A percentile compares a stretch with the other conserved stretches of the same genome.
These are phyloP conservation scores for Boletus coccyginus DNA, from an alignment of 768 basidiomycete species.

Conservation along the genomic window DNA sequence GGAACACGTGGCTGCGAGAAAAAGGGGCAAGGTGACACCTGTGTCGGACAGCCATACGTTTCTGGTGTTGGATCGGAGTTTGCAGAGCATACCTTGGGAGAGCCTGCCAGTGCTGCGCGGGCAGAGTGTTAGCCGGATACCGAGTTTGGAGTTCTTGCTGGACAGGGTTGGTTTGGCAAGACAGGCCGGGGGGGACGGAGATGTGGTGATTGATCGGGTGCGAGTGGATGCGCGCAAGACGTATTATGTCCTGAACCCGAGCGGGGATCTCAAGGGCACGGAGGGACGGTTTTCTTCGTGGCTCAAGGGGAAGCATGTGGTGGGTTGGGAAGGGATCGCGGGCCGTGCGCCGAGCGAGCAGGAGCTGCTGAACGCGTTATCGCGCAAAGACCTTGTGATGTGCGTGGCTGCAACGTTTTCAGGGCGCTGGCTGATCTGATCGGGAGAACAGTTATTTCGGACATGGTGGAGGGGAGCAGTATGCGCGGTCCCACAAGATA, in stretches of 20 bases:
- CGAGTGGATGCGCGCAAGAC: slow-evolving; percentile 64
- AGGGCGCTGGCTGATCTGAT: background rate
- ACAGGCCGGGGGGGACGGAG: slow-evolving; percentile 29
- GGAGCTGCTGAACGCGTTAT: slow-evolving; percentile 73
- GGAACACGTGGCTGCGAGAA: slow-evolving; percentile 51
- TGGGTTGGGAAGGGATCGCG: slow-evolving; percentile 82
- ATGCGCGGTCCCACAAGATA: slow-evolving; percentile 83
- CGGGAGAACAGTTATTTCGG: slow-evolving; percentile 78
- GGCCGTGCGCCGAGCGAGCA: slow-evolving; percentile 80
- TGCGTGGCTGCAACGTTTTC: slow-evolving; percentile 42
- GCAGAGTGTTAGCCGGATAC: slow-evolving; percentile 88
- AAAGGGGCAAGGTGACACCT: slow-evolving; percentile 29
- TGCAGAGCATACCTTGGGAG: slow-evolving; percentile 94
- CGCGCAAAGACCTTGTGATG: slow-evolving; percentile 83
- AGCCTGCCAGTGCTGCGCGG: slow-evolving; percentile 84
- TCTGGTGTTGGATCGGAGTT: slow-evolving; percentile 84
- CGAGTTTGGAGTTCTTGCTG: slow-evolving; percentile 81
- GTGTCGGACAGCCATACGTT: slow-evolving; percentile 71
- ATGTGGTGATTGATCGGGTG: slow-evolving; percentile 41
- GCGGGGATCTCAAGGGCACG: slow-evolving; percentile 83
- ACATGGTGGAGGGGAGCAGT: slow-evolving; percentile 95
- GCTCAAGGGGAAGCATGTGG: slow-evolving; percentile 64
- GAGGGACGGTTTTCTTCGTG: slow-evolving; percentile 80
- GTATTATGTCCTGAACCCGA: slow-evolving; percentile 88
- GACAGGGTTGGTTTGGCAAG: slow-evolving; percentile 71